Base-by-base conservation (phyloP, 108 stramenopile species). In the Cyclotella kingstonii region DNA sequence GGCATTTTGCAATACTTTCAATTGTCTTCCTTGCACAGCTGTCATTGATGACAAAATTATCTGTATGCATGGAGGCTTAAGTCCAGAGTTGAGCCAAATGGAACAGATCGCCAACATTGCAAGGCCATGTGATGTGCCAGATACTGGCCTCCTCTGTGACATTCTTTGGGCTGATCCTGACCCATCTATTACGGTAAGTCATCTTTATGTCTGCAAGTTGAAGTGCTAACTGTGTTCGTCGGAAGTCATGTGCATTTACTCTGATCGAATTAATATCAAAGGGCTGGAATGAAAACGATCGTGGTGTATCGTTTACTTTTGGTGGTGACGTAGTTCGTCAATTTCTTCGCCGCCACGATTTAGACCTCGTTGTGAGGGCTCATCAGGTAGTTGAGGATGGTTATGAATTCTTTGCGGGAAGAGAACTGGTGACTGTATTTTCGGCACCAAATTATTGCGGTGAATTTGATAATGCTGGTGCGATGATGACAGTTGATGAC, bases 301-400 rank as follows among this genome's bases (percentile, higher is more conserved):
- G 99, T 58, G 99, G 98, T 63, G 99, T 99, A 7, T 95, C 94
- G 2, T 99, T 97, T 66, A 99, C 99, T 14, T 99, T 99, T 69
- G 99, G 99, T 22, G 95, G 96, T 29, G 99, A 99, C 78, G 97
- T 99, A 19, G 98, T 98, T 12, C 86, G 90, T 52, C 89, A 96
- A 57, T 99, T 99, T 68, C 93, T 99, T 53, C 84, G 93, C 48
- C 76, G 94, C 43, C 99, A 99, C 63, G 98, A 98, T 78, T 85
- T 99, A 42, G 99, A 99, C 60, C 78, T 99, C 39, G 94, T 99
- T 15, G 97, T 98, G 26, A 69, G 99, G 39, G 99, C 99, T 4
- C 99, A 99, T 74, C 99, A 99, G 81, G 99, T 99, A 11, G 99
- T 98, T 6, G 99, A 99, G 78, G 99, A 99, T 79, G 99, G 99